Evolutionary conservation across 225 moss, liverwort and hornwort genomes (phyloP).

Genomic region (Pseudisothecium myosuroides): DNA sequence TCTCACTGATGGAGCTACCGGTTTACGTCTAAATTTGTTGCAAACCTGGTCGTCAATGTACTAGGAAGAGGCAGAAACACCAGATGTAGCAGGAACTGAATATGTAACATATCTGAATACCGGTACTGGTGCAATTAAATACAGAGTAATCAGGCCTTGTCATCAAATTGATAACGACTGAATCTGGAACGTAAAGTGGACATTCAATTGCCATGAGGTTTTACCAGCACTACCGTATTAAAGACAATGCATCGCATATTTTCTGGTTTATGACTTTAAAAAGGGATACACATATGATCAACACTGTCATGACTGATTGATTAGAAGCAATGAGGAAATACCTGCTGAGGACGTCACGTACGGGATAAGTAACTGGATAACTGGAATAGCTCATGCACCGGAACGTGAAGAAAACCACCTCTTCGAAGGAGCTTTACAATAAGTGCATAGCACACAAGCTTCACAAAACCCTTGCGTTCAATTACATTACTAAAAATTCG

Average conservation of each 20-base stretch:
- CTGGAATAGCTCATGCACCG: not conserved
- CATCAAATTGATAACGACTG: not conserved
- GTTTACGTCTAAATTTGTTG: not conserved
- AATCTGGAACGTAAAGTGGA: not conserved
- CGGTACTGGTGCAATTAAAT: no score
- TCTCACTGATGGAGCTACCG: not conserved
- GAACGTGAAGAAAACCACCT: not conserved
- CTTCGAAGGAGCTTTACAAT: not conserved
- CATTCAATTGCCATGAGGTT: not conserved
- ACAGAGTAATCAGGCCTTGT: not conserved
- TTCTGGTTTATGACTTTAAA: not conserved
- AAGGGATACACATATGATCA: not conserved
- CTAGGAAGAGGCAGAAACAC: not conserved
- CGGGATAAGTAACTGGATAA: not conserved
- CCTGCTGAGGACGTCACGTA: not conserved
- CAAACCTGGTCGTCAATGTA: not conserved
- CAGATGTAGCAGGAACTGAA: not conserved
- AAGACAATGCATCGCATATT: not conserved
- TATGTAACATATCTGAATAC: not conserved
- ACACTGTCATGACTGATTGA: not conserved
- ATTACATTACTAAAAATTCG: not conserved
- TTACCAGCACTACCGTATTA: not conserved
- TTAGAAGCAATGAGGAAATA: not conserved
- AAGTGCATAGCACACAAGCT: not conserved
- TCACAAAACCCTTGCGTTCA: not conserved